Conservation (phyloP, 352 stramenopile species). For the Phytophthora sansomeana region DNA sequence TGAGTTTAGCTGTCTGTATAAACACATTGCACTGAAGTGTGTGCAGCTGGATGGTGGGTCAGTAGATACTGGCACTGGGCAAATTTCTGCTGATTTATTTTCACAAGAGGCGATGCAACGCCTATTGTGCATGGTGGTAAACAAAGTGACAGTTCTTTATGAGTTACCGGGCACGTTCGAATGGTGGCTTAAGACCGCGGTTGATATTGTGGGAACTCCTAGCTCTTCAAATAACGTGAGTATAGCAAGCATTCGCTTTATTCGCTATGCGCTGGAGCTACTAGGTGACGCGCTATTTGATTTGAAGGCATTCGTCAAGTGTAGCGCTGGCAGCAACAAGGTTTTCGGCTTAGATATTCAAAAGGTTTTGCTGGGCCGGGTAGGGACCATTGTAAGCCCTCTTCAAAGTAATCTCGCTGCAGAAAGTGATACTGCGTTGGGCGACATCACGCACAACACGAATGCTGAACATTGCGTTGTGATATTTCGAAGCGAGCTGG, state of each 20-base stretch:
- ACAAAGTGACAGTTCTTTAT: constrained; percentile 22
- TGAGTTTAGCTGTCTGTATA: constrained; percentile 31
- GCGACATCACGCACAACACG: background rate
- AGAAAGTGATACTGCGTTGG: background rate
- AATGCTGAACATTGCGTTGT: constrained; percentile 48
- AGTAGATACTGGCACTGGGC: background rate
- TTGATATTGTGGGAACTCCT: constrained; percentile 23
- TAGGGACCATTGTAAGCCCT: constrained; percentile 40
- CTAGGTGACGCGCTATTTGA: constrained; percentile 40
- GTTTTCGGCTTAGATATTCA: constrained; percentile 40
- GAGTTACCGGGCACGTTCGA: constrained; percentile 23
- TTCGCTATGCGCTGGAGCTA: constrained; percentile 29
- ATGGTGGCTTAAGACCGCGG: constrained; percentile 38
- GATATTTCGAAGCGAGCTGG: constrained; percentile 58
- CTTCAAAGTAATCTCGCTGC: constrained; percentile 4
- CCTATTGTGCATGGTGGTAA: constrained; percentile 28
- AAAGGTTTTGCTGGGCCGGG: constrained; percentile 41
- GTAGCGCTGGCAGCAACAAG: constrained; percentile 7
- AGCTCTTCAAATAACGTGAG: constrained; percentile 16
- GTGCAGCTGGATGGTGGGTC: background rate
- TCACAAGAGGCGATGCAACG: constrained; percentile 28
- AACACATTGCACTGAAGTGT: constrained; percentile 24
- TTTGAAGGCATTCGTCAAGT: constrained; percentile 16
- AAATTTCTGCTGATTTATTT: background rate
- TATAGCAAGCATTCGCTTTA: constrained; percentile 25